These are phyloP conservation scores for Dalbergia cochinchinensis DNA, from an alignment of 306 rosid species.

Conservation along the genomic window DNA sequence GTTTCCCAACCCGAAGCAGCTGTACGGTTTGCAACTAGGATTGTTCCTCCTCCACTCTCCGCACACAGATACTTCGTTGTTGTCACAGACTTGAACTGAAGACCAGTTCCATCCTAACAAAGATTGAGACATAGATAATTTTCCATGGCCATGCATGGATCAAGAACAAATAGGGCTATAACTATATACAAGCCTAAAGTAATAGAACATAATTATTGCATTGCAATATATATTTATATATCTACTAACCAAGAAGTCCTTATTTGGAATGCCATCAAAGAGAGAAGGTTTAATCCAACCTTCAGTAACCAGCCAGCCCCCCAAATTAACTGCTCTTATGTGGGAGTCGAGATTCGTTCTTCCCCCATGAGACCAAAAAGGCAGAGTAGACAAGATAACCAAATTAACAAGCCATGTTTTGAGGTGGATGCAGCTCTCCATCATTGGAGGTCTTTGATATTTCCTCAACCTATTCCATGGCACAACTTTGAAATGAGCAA, in stretches of 20 bases:
- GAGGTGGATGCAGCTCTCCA: conserved; percentile 36
- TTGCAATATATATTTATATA: neutral
- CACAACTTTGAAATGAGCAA: neutral
- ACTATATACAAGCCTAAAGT: neutral
- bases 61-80: conserved; percentile 65
- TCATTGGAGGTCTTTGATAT: conserved; percentile 34
- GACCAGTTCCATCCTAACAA: conserved; percentile 71
- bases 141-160: neutral
- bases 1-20: conserved; percentile 80
- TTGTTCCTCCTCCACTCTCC: conserved; percentile 77
- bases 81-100: conserved; percentile 73
- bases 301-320: conserved; percentile 88
- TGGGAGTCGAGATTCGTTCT: conserved; percentile 25
- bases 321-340: conserved; percentile 73
- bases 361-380: conserved; percentile 40
- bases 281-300: conserved; percentile 94
- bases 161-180: neutral
- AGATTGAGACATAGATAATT: neutral
- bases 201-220: neutral
- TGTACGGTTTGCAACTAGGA: conserved; percentile 74
- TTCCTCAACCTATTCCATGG: neutral
- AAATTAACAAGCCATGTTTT: conserved; percentile 43
- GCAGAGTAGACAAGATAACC: conserved; percentile 6
- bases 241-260: conserved; percentile 69
- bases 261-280: conserved; percentile 79